Evolutionary conservation across 2,329 filamentous ascomycete genomes (phyloP).

Genomic region (Pseudodiploospora longispora): DNA sequence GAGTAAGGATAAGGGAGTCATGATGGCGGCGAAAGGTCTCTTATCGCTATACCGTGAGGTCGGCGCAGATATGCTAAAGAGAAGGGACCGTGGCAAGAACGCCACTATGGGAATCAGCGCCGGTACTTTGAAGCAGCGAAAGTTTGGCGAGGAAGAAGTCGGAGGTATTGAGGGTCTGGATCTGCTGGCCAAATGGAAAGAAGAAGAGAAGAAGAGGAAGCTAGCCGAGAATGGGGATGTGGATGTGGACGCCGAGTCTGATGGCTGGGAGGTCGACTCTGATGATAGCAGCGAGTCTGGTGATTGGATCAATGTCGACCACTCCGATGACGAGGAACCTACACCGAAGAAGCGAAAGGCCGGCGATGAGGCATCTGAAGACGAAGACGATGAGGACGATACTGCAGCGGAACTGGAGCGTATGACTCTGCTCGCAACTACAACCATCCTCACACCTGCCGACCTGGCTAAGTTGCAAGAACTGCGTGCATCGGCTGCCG

Average conservation of each 20-base stretch:
- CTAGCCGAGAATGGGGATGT: constrained; percentile 60
- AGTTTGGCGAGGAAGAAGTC: constrained; percentile 72
- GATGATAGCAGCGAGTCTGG: constrained; percentile 61
- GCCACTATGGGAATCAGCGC: constrained; percentile 73
- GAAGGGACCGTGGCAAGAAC: constrained; percentile 84
- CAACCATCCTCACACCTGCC: constrained; percentile 86
- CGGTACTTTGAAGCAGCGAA: constrained; percentile 66
- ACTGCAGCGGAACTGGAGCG: constrained; percentile 38
- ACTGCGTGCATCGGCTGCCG: constrained; percentile 63
- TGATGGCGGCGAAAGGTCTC: constrained; percentile 94
- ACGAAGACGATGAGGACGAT: constrained; percentile 30
- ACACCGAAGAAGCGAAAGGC: constrained; percentile 39
- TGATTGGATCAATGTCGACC: constrained; percentile 89
- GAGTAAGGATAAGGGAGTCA: constrained; percentile 97
- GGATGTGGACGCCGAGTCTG: constrained; percentile 49
- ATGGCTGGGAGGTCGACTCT: constrained; percentile 55
- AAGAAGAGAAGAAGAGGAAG: constrained; percentile 73
- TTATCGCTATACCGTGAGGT: constrained; percentile 87
- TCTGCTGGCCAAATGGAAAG: constrained; percentile 86
- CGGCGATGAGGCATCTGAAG: constrained; percentile 14
- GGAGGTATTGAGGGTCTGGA: constrained; percentile 90
- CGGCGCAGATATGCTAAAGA: constrained; percentile 79
- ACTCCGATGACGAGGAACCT: constrained; percentile 69
- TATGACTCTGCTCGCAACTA: constrained; percentile 76
- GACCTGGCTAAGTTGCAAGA: constrained; percentile 93